phyloP scores from a whole-genome alignment of 306 rosid species.

The Clitoria ternatea region DNA sequence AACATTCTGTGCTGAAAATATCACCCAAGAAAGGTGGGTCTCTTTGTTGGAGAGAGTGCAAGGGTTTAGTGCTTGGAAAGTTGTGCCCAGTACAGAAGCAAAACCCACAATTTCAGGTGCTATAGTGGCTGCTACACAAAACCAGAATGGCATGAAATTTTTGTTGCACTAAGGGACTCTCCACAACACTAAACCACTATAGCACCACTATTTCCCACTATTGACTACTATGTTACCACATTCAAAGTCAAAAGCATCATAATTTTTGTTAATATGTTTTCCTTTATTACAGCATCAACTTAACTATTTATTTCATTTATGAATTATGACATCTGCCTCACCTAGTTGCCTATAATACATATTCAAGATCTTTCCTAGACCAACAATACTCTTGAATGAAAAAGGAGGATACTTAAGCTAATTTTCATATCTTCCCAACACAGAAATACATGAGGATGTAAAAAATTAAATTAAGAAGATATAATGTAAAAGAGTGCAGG shows the following conservation, averaged over 20 bases:
- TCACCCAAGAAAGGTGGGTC: too few species aligned
- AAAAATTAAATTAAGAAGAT: neutral
- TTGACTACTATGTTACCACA: neutral
- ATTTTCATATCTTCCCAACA: conserved; percentile 2
- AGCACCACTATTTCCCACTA: neutral
- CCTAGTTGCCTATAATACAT: conserved; percentile 1
- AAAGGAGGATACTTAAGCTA: neutral
- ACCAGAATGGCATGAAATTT: too few species aligned
- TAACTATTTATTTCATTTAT: conserved; percentile 1
- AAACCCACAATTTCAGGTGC: too few species aligned
- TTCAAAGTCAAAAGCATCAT: conserved; percentile 14
- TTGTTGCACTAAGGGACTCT: too few species aligned
- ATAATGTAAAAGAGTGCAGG: neutral
- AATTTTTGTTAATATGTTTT: neutral
- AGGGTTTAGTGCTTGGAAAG: too few species aligned
- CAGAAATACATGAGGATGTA: neutral
- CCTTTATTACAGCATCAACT: conserved; percentile 6
- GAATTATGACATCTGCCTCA: neutral
- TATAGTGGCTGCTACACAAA: too few species aligned
- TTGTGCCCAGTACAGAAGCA: too few species aligned
- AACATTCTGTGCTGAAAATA: too few species aligned
- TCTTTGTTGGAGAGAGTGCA: too few species aligned
- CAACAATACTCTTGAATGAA: neutral
- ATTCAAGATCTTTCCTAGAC: neutral
- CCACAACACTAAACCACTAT: too few species aligned